Evolutionary conservation across 306 rosid genomes (phyloP), one percentile per base, ranked within the genome.

Genomic region (Rosa persica): DNA sequence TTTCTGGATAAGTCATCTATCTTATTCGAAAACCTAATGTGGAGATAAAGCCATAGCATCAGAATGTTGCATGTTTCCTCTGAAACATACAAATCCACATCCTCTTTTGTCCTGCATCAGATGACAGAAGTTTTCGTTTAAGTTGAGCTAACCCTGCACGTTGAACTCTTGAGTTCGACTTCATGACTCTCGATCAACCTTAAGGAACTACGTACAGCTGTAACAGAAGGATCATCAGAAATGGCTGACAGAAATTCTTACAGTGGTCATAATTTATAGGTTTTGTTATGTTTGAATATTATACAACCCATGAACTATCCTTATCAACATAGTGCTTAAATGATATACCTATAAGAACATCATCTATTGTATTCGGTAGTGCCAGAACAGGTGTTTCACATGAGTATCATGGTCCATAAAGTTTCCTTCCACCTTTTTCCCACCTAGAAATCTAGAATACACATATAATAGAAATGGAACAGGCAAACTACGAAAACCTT

Each of bases 341-440:
- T 47, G 62, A 36, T 68, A 34, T n/a, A 43, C 17, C 38, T 12
- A 4, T 17, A 57, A 52, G 66, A 27, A 75, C 57, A 51, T 57
- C 64, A 12, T 55, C 44, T 43, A 61, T 22, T 68, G 75, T 65
- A 65, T 75, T 46, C 60, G 49, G 52, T 47, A 65, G 71, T 73
- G 76, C 79, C 17, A 79, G 79, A 80, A 62, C 46, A 75, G 86
- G 85, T 48, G 82, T 34, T 74, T 58, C 79, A 79, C 68, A 83
- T 60, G 85, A 74, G 47, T 22, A 64, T 38, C 73, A 75, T 73
- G 81, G 67, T 83, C 74, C 74, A 70, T 76, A 80, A 87, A 80
- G 90, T 52, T 66, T 67, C 85, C 85, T 43, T 68, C 82, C 89
- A 82, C 87, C 76, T 73, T 52, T 61, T 85, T 79, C 38, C 77